Evolutionary conservation across 805 yeast species (phyloP).

Genomic region (Metschnikowia baotianmanensis): DNA sequence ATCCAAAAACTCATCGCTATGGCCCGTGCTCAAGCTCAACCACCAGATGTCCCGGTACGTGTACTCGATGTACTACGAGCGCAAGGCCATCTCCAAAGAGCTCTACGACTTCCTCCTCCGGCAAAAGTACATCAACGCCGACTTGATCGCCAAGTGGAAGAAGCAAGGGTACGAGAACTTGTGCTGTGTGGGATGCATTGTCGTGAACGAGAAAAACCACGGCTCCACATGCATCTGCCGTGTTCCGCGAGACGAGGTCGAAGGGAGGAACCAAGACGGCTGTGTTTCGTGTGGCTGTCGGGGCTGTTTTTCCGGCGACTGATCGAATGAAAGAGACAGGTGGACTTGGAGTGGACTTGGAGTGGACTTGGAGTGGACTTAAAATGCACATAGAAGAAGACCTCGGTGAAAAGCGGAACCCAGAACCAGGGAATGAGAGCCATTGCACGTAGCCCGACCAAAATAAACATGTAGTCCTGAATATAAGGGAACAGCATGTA

Average conservation of each 20-base stretch:
- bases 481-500: too few relatives aligned
- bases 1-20: constrained; percentile 49
- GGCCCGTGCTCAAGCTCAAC: constrained; percentile 69
- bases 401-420: too few relatives aligned
- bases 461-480: too few relatives aligned
- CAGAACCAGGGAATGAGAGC: too few relatives aligned
- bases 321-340: constrained; percentile 37
- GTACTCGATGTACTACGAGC: constrained; percentile 68
- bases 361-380: too few relatives aligned
- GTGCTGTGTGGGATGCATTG: constrained; percentile 81
- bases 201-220: constrained; percentile 57
- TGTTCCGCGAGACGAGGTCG: constrained; percentile 65
- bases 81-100: constrained; percentile 62
- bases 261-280: constrained; percentile 30
- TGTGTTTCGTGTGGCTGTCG: constrained; percentile 83
- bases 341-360: too few relatives aligned
- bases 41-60: constrained; percentile 77
- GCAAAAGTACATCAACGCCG: constrained; percentile 63
- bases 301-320: constrained; percentile 69
- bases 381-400: too few relatives aligned
- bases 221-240: constrained; percentile 75
- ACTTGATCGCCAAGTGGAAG: constrained; percentile 78
- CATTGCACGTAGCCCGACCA: too few relatives aligned
- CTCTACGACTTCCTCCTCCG: constrained; percentile 72
- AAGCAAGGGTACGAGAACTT: constrained; percentile 82